These are phyloP conservation scores for Orbilia quercus DNA, from an alignment of 2,329 filamentous ascomycete species.

Conservation along the genomic window DNA sequence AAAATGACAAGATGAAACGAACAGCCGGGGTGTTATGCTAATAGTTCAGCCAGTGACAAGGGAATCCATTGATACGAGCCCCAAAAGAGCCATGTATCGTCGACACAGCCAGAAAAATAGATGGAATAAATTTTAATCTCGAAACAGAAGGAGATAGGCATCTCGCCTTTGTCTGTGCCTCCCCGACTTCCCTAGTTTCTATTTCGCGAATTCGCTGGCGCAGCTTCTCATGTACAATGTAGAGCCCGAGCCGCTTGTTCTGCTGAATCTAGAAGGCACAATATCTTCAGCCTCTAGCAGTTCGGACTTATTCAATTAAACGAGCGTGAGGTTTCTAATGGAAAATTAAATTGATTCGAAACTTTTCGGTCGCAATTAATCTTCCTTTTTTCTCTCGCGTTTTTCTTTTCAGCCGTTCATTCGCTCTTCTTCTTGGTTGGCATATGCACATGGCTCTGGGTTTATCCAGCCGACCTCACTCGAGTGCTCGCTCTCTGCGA, in stretches of 20 bases:
- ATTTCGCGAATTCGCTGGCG: conserved; percentile 21
- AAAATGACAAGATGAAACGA: conserved; percentile 41
- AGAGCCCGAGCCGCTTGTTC: conserved; percentile 20
- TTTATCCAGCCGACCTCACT: background rate
- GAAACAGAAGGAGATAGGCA: conserved; percentile 9
- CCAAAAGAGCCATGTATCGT: conserved; percentile 7
- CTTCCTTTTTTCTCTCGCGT: background rate
- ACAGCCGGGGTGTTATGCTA: background rate
- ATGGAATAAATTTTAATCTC: background rate
- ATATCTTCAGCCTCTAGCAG: conserved; percentile 1
- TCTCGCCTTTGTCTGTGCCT: conserved; percentile 1
- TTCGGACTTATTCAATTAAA: background rate
- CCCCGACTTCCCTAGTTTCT: conserved; percentile 7
- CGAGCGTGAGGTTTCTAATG: background rate
- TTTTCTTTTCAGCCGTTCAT: conserved; percentile 20
- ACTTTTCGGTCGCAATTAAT: background rate
- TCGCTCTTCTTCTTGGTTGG: background rate
- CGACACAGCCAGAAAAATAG: conserved; percentile 8
- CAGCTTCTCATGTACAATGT: background rate
- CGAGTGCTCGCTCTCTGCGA: conserved; percentile 20
- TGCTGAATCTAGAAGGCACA: conserved; percentile 6
- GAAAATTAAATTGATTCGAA: no score
- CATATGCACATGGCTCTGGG: background rate
- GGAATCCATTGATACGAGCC: conserved; percentile 31
- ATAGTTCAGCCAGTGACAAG: conserved; percentile 8